Percentiles rank a stretch among this genome's conserved stretches.
Conservation (phyloP, 164 flowering plant species). For the Umbellularia californica region DNA sequence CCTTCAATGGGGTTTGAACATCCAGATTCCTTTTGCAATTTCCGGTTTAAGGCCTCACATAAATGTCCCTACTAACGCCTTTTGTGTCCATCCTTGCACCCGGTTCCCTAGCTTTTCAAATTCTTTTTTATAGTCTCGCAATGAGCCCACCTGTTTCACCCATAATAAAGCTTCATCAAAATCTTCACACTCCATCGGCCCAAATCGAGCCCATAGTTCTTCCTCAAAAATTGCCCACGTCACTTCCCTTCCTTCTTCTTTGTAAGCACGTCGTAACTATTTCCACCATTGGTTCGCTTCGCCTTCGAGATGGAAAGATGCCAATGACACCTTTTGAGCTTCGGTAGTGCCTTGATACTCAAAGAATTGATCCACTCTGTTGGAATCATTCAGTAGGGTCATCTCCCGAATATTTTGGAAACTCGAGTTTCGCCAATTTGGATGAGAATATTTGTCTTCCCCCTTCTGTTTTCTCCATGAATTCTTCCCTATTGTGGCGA, state of each 20-base stretch:
- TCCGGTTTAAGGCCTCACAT: not conserved
- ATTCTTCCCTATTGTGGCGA: not conserved
- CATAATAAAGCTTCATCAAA: slow-evolving; percentile 2
- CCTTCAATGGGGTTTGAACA: slow-evolving; percentile 4
- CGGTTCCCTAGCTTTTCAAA: slow-evolving; percentile 1
- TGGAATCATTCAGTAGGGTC: slow-evolving; percentile 11
- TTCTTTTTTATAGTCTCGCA: not conserved
- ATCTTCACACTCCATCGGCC: not conserved
- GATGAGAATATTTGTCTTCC: slow-evolving; percentile 5
- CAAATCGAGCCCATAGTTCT: slow-evolving; percentile 6
- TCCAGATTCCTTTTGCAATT: not conserved
- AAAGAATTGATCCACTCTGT: slow-evolving; percentile 8
- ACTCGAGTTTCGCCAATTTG: slow-evolving; percentile 7
- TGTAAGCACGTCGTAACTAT: not conserved
- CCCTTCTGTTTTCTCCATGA: not conserved
- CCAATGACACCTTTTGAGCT: not conserved
- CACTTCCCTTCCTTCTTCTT: not conserved
- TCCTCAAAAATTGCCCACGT: not conserved
- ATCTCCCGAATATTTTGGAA: slow-evolving; percentile 8
- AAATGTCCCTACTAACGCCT: slow-evolving; percentile 1
- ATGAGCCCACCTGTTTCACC: not conserved
- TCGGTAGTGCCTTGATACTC: not conserved
- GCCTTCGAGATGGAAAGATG: not conserved
- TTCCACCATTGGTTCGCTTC: slow-evolving; percentile 9
- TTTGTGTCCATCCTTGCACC: not conserved